A percentile compares a stretch with the other conserved stretches of the same genome.
phyloP scores from a whole-genome alignment of 2,329 filamentous ascomycete species.

The Cladobotryum mycophilum region DNA sequence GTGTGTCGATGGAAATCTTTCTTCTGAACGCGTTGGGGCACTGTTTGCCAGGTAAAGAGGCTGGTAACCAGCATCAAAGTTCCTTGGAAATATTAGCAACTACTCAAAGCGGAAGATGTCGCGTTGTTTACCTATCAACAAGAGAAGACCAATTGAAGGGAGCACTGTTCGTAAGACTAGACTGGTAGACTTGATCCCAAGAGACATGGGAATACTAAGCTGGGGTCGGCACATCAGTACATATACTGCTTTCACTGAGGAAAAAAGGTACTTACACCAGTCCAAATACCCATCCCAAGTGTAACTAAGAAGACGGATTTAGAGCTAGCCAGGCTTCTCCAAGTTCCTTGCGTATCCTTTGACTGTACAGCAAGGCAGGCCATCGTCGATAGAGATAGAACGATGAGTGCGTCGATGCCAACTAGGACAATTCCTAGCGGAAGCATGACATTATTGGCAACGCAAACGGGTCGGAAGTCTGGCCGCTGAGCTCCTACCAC shows the following conservation, averaged over 20 bases:
- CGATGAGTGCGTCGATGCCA: constrained; percentile 39
- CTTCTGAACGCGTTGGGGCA: no score
- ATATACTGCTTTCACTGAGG: not conserved
- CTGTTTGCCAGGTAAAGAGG: no score
- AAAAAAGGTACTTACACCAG: constrained; percentile 37
- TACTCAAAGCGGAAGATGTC: not conserved
- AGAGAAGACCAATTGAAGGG: constrained; percentile 43
- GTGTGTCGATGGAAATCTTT: no score
- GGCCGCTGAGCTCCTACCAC: constrained; percentile 50
- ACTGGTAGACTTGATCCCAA: constrained; percentile 39
- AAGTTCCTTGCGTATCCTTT: constrained; percentile 25
- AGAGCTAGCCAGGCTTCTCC: constrained; percentile 22
- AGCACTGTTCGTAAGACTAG: constrained; percentile 43
- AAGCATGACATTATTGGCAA: constrained; percentile 39
- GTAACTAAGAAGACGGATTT: constrained; percentile 38
- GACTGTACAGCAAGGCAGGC: constrained; percentile 33
- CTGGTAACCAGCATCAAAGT: no score
- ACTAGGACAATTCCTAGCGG: constrained; percentile 41
- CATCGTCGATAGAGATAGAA: constrained; percentile 35
- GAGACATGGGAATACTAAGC: constrained; percentile 45
- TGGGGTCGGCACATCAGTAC: constrained; percentile 20
- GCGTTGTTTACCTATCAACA: constrained; percentile 39
- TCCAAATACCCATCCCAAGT: constrained; percentile 46
- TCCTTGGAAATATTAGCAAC: no score
- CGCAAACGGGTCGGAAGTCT: constrained; percentile 46